A percentile compares a stretch with the other conserved stretches of the same genome.
Conservation (phyloP, 352 stramenopile genomes). For the Globisporangium ultimum region DNA sequence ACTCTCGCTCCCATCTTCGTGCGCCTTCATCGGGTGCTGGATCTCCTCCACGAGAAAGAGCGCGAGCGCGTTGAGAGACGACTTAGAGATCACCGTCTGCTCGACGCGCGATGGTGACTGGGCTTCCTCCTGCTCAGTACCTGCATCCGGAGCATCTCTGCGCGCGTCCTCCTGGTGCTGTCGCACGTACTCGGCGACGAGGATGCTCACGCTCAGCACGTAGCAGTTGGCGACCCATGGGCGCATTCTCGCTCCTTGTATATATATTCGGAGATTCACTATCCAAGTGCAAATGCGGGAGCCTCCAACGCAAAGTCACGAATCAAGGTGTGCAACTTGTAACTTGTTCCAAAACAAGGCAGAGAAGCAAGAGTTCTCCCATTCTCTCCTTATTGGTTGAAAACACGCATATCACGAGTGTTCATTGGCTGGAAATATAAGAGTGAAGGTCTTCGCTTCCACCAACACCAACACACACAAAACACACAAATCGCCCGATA, state of each 20-base stretch:
- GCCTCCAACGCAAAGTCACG: too few relatives aligned
- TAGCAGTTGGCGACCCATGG: conserved; percentile 35
- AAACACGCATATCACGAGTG: too few relatives aligned
- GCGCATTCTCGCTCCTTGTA: not conserved
- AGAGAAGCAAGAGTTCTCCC: too few relatives aligned
- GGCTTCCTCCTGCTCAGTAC: not conserved
- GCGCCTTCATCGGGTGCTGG: conserved; percentile 28
- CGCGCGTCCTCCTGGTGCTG: conserved; percentile 34
- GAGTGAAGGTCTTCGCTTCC: too few relatives aligned
- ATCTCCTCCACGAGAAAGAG: conserved; percentile 57
- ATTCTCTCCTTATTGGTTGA: too few relatives aligned
- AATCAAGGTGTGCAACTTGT: too few relatives aligned
- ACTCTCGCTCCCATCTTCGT: not conserved
- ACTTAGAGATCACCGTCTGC: conserved; percentile 18
- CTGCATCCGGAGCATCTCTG: not conserved
- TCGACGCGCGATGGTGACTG: not conserved
- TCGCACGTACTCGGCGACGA: conserved; percentile 46
- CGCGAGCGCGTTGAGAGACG: conserved; percentile 41
- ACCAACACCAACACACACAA: too few relatives aligned
- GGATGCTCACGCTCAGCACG: conserved; percentile 42
- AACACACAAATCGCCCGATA: too few relatives aligned
- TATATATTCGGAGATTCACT: too few relatives aligned
- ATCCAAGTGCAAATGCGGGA: too few relatives aligned
- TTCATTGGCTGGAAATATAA: too few relatives aligned
- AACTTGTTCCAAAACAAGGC: too few relatives aligned